Conservation (phyloP, 2,329 filamentous ascomycete genomes). For the Ophiostoma sp. region DNA sequence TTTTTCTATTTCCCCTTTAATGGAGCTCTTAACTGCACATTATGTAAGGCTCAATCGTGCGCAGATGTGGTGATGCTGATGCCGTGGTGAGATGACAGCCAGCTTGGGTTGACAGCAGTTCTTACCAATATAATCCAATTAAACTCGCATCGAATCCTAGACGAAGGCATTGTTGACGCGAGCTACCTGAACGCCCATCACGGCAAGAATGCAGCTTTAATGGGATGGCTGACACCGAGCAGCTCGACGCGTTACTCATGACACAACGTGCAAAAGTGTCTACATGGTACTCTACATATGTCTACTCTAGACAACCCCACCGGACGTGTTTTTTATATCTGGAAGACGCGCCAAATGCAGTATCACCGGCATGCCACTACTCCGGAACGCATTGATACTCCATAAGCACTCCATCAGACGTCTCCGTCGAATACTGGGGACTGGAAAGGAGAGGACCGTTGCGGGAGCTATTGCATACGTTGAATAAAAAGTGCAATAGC, state of each 20-base stretch:
- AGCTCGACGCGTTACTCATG: constrained; percentile 3
- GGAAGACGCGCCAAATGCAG: constrained; percentile 3
- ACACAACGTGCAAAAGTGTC: neutral
- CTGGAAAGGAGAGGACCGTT: constrained; percentile 9
- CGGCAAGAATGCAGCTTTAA: neutral
- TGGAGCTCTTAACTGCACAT: neutral
- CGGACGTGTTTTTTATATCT: neutral
- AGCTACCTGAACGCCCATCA: neutral
- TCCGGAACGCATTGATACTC: neutral
- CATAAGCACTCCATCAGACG: constrained; percentile 4
- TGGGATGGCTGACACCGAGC: neutral
- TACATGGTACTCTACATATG: neutral
- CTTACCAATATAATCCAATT: neutral
- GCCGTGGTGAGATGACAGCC: neutral
- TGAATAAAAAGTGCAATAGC: neutral
- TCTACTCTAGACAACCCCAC: neutral
- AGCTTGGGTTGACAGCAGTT: neutral
- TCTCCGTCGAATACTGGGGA: neutral
- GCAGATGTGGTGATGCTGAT: neutral
- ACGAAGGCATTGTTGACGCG: neutral
- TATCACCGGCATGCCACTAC: constrained; percentile 1
- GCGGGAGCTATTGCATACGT: constrained; percentile 1
- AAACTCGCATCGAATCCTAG: neutral
- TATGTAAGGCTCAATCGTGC: neutral
- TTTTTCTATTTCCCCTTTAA: constrained; percentile 14